These are phyloP conservation scores for Kluyveromyces sp. DNA, from an alignment of 1,139 yeast genomes.

Conservation along the genomic window DNA sequence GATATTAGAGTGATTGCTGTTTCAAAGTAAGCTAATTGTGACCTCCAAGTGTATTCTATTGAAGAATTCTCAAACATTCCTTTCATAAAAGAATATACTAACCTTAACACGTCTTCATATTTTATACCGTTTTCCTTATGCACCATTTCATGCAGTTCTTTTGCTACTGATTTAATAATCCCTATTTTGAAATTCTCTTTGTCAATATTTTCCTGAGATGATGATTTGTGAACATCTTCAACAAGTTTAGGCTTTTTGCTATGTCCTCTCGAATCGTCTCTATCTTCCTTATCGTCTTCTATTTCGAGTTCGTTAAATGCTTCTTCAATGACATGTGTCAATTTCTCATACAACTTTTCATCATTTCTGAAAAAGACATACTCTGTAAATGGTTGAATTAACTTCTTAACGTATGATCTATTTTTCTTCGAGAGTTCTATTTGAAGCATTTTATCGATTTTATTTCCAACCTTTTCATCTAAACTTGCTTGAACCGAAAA, in stretches of 20 bases:
- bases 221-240: slow-evolving; percentile 27
- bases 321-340: slow-evolving; percentile 27
- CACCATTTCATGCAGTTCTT: slow-evolving; percentile 16
- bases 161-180: slow-evolving; percentile 25
- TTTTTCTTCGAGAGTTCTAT: slow-evolving; percentile 66
- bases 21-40: slow-evolving; percentile 42
- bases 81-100: slow-evolving; percentile 18
- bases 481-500: slow-evolving; percentile 31
- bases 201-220: slow-evolving; percentile 32
- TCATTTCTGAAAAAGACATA: slow-evolving; percentile 41
- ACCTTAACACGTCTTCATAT: slow-evolving; percentile 9
- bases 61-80: slow-evolving; percentile 30
- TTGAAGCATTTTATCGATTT: slow-evolving; percentile 39
- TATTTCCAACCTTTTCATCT: slow-evolving; percentile 28
- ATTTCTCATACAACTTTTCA: slow-evolving; percentile 29
- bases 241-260: slow-evolving; percentile 19
- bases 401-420: slow-evolving; percentile 50
- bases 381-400: slow-evolving; percentile 43
- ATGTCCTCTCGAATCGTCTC: slow-evolving; percentile 6
- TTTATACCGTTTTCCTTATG: slow-evolving; percentile 11
- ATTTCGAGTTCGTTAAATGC: slow-evolving; percentile 25
- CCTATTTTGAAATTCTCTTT: slow-evolving; percentile 35
- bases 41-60: slow-evolving; percentile 52
- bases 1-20: slow-evolving; percentile 22
- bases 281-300: slow-evolving; percentile 20